A percentile compares a stretch with the other conserved stretches of the same genome.
Evolutionary conservation across 2,329 filamentous ascomycete species (phyloP).

Genomic region (Didymella glomerata): DNA sequence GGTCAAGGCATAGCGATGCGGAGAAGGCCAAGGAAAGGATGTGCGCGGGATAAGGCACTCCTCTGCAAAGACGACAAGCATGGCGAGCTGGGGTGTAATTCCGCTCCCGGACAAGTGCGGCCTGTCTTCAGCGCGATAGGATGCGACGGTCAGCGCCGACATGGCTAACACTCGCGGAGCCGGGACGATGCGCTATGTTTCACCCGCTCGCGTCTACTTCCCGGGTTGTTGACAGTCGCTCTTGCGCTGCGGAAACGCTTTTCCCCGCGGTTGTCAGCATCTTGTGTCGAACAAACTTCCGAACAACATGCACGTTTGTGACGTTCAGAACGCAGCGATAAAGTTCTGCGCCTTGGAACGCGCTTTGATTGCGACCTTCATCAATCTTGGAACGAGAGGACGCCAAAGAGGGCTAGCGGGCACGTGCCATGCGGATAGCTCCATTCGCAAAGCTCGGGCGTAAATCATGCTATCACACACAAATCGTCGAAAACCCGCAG

Average conservation of each 20-base stretch:
- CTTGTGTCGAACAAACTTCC: background rate
- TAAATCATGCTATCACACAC: slow-evolving; percentile 37
- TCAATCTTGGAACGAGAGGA: slow-evolving; percentile 19
- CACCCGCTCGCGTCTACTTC: slow-evolving; percentile 36
- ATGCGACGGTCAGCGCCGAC: slow-evolving; percentile 21
- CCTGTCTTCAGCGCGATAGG: slow-evolving; percentile 23
- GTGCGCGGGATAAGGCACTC: slow-evolving; percentile 27
- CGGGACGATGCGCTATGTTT: slow-evolving; percentile 49
- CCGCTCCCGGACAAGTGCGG: slow-evolving; percentile 29
- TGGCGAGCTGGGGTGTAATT: slow-evolving; percentile 34
- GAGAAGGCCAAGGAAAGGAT: slow-evolving; percentile 30
- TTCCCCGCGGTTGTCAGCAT: slow-evolving; percentile 23
- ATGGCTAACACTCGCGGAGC: slow-evolving; percentile 41
- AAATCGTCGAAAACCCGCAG: slow-evolving; percentile 15
- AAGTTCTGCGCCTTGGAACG: slow-evolving; percentile 2
- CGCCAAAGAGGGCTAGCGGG: slow-evolving; percentile 20
- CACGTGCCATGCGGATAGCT: slow-evolving; percentile 18
- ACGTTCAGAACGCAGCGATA: background rate
- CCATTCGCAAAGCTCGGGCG: slow-evolving; percentile 15
- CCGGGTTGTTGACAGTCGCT: slow-evolving; percentile 19
- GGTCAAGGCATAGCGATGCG: slow-evolving; percentile 25
- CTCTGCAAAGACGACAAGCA: slow-evolving; percentile 28
- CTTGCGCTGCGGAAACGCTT: slow-evolving; percentile 14
- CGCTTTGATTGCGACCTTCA: background rate
- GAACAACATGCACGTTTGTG: slow-evolving; percentile 7